phyloP scores from a whole-genome alignment of 176 grass and related monocot species.

The Carex parvula region DNA sequence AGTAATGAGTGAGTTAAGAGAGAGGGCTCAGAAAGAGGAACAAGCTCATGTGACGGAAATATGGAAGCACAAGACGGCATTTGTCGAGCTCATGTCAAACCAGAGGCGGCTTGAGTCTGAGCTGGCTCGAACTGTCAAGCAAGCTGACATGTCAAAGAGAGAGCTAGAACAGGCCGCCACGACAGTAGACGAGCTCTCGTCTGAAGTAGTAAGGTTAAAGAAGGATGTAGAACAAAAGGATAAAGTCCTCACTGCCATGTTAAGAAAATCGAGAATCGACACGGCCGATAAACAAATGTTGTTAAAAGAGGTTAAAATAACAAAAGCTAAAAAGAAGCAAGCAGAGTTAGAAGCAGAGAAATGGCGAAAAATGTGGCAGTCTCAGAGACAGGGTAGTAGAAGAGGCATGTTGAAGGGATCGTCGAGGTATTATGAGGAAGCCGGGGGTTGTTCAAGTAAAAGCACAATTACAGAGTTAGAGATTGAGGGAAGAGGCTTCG shows the following conservation, averaged over 20 bases:
- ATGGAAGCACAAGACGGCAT: slow-evolving; percentile 65
- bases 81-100: slow-evolving; percentile 57
- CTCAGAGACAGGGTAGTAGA: slow-evolving; percentile 36
- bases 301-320: slow-evolving; percentile 64
- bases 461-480: slow-evolving; percentile 26
- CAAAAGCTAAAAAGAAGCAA: slow-evolving; percentile 69
- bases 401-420: slow-evolving; percentile 38
- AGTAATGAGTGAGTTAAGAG: slow-evolving; percentile 28
- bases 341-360: slow-evolving; percentile 63
- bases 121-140: slow-evolving; percentile 38
- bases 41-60: slow-evolving; percentile 46
- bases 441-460: slow-evolving; percentile 35
- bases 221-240: slow-evolving; percentile 80
- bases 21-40: slow-evolving; percentile 33
- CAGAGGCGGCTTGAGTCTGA: slow-evolving; percentile 65
- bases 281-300: slow-evolving; percentile 60
- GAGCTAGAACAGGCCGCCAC: slow-evolving; percentile 44
- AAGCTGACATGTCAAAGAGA: slow-evolving; percentile 37
- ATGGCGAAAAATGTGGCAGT: slow-evolving; percentile 69
- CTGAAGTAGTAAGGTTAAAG: slow-evolving; percentile 38
- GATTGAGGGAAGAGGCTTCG: slow-evolving; percentile 4
- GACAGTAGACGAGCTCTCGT: slow-evolving; percentile 42
- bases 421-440: slow-evolving; percentile 18
- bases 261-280: slow-evolving; percentile 81
- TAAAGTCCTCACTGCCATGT: slow-evolving; percentile 75